Conservation (phyloP, 257 asterid genomes). For the Solanum arcanum region DNA sequence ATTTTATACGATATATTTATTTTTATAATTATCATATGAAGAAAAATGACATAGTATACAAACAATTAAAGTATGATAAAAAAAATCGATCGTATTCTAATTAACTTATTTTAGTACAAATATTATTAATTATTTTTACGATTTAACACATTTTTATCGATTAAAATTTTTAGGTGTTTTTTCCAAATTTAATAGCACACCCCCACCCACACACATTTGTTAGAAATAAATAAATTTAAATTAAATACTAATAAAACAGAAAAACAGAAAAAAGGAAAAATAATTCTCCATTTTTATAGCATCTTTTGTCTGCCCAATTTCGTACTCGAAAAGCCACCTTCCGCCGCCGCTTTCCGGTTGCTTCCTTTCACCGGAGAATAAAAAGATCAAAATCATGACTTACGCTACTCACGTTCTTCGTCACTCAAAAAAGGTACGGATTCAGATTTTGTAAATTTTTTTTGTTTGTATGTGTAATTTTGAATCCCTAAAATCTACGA, state of each 20-base stretch:
- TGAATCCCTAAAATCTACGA: background rate
- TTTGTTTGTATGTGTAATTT: background rate
- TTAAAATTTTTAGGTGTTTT: background rate
- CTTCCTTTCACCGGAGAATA: background rate
- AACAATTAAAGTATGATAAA: background rate
- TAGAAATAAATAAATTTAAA: no score
- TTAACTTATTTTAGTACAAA: no score
- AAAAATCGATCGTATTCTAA: no score
- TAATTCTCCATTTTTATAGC: background rate
- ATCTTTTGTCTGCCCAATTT: background rate
- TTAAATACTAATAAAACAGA: background rate
- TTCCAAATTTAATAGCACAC: background rate
- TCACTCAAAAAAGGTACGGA: slow-evolving; percentile 51
- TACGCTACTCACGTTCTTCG: slow-evolving; percentile 44
- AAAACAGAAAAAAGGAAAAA: background rate
- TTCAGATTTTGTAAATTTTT: background rate
- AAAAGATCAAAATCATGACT: slow-evolving; percentile 18
- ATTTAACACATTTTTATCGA: background rate
- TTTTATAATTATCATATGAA: background rate
- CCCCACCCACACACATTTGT: background rate
- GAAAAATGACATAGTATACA: no score
- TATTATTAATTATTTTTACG: no score
- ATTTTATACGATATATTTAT: no score
- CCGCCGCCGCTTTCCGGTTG: background rate
- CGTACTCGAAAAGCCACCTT: background rate